Conservation (phyloP, 2,329 filamentous ascomycete species). For the Parastagonospora nodorum region DNA sequence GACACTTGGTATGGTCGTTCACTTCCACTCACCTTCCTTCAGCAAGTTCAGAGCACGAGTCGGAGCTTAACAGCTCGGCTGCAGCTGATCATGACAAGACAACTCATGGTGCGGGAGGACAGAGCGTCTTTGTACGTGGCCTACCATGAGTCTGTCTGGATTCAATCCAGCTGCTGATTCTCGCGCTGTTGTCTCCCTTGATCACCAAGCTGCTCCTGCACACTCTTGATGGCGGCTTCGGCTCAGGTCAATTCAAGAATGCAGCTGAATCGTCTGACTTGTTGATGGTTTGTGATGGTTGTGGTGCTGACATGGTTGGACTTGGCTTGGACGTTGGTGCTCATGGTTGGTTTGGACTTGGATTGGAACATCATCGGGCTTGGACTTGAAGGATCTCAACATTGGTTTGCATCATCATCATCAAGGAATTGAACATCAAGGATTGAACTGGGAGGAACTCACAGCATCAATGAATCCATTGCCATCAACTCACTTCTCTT, state of each 20-base stretch:
- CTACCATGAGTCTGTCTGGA: constrained; percentile 1
- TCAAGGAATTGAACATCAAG: not conserved
- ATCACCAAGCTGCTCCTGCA: constrained; percentile 3
- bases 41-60: not conserved
- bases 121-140: constrained; percentile 5
- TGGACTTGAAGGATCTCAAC: not conserved
- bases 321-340: constrained; percentile 2
- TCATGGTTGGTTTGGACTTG: not conserved
- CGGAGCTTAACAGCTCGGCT: not conserved
- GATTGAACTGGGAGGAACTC: not conserved
- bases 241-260: constrained; percentile 7
- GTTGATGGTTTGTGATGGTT: not conserved
- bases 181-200: not conserved
- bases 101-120: constrained; percentile 1
- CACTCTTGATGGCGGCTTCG: constrained; percentile 8
- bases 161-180: not conserved
- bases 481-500: too few relatives aligned
- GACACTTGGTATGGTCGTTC: not conserved
- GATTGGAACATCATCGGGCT: not conserved
- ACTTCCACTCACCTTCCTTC: not conserved
- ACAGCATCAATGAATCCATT: not conserved
- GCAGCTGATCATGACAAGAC: constrained; percentile 1
- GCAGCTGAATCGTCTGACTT: constrained; percentile 1
- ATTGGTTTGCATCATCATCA: not conserved
- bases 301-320: not conserved